A percentile compares a stretch with the other conserved stretches of the same genome.
Conservation (phyloP, 306 rosid genomes). For the Acmispon strigosus region DNA sequence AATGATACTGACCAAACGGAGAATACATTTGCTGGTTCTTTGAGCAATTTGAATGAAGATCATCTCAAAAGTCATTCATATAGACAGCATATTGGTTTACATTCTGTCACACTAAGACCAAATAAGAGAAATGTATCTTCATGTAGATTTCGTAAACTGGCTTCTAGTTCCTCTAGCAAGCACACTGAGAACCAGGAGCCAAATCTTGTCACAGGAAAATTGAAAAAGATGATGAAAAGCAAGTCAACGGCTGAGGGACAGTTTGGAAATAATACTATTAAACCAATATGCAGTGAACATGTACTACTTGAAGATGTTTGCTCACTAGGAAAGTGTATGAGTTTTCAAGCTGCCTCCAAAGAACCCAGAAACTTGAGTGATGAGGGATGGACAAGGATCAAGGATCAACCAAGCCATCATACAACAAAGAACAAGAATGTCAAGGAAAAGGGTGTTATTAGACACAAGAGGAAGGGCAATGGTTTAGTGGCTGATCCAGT, state of each 20-base stretch:
- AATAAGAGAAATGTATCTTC: conserved; percentile 34
- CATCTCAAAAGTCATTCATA: conserved; percentile 8
- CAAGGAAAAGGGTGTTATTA: conserved; percentile 17
- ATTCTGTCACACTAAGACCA: conserved; percentile 17
- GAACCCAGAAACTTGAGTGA: conserved; percentile 8
- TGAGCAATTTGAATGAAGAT: conserved; percentile 20
- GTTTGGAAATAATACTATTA: conserved; percentile 8
- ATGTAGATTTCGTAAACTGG: conserved; percentile 26
- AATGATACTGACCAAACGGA: conserved; percentile 22
- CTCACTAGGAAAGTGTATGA: conserved; percentile 6
- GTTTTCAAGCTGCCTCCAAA: conserved; percentile 9
- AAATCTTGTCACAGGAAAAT: conserved; percentile 19
- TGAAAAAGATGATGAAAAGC: conserved; percentile 19
- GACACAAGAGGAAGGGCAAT: conserved; percentile 35
- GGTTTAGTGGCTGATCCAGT: conserved; percentile 24
- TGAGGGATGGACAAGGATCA: conserved; percentile 14
- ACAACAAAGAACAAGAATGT: conserved; percentile 19
- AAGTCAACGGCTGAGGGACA: conserved; percentile 20
- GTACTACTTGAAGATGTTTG: conserved; percentile 20
- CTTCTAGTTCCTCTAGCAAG: conserved; percentile 20
- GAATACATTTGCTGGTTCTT: conserved; percentile 13
- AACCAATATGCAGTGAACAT: background rate
- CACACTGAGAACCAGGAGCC: conserved; percentile 23
- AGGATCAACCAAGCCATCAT: conserved; percentile 19
- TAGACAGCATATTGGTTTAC: conserved; percentile 15